A percentile compares a stretch with the other conserved stretches of the same genome.
Conservation (phyloP, 2,329 filamentous ascomycete species). For the Sporothrix brasiliensis region DNA sequence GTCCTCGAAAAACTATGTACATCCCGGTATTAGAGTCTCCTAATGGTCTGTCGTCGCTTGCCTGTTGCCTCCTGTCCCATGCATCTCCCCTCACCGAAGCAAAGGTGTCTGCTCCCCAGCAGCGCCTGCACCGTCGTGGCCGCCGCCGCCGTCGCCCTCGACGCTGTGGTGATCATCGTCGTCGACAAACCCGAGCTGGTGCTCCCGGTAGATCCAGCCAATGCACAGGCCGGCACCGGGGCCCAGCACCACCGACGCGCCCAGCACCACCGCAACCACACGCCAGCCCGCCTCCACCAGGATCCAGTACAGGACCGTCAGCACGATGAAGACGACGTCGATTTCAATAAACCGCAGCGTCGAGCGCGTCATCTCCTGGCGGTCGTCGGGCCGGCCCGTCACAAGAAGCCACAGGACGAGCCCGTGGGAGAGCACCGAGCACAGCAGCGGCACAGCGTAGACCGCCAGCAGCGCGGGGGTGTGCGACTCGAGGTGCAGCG, state of each 20-base stretch:
- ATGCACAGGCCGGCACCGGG: slow-evolving; percentile 46
- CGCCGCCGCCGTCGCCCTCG: not conserved
- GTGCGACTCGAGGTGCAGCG: slow-evolving; percentile 51
- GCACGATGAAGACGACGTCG: slow-evolving; percentile 49
- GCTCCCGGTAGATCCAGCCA: slow-evolving; percentile 43
- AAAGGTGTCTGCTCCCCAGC: slow-evolving; percentile 40
- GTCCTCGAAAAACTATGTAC: not conserved
- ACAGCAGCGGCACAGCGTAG: slow-evolving; percentile 51
- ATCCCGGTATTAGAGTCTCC: not conserved
- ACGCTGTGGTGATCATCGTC: not conserved
- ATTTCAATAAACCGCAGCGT: slow-evolving; percentile 53
- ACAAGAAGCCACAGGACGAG: slow-evolving; percentile 47
- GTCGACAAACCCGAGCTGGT: slow-evolving; percentile 32
- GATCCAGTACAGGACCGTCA: slow-evolving; percentile 58
- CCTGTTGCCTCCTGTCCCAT: not conserved
- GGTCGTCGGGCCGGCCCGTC: slow-evolving; percentile 49
- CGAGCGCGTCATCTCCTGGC: slow-evolving; percentile 54
- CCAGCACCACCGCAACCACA: slow-evolving; percentile 39
- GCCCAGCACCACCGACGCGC: slow-evolving; percentile 41
- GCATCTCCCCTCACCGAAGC: slow-evolving; percentile 35
- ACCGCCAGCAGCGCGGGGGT: slow-evolving; percentile 46
- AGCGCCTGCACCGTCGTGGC: not conserved
- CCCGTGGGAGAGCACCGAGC: slow-evolving; percentile 49
- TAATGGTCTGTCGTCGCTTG: not conserved
- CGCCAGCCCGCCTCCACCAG: slow-evolving; percentile 55